Evolutionary conservation across 345 rosid species (phyloP), one percentile per base, ranked within the genome.

Genomic region (Citrus glauca): DNA sequence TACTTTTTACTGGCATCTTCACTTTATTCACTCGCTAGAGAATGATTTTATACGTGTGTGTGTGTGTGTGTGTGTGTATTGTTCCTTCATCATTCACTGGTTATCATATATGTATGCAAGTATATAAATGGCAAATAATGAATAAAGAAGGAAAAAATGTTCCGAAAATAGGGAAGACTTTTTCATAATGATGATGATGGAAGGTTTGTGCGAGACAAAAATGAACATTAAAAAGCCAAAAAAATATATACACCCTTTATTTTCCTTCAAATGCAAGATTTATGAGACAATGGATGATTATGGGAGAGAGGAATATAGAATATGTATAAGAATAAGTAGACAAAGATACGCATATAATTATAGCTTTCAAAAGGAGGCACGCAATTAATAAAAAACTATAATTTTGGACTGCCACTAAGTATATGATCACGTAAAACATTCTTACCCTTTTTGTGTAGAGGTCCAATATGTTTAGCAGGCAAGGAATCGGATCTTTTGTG

Each of bases 251-350:
- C 0, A 13, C 5, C 17, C 17, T 45, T 64, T 1, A 1, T 63
- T 38, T 57, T 38, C 8, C 77, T 73, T 73, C 76, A 35, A 59
- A 24, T 38, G 5, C 68, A 73, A 19, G 68, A 61, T 27, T 4
- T 25, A 38, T 0, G 57, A 61, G 56, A 42, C 60, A 71, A 20
- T 53, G 62, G 19, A 50, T 28, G 62, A 50, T 71, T 38, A 27
- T 25, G 14, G 16, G 50, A 8, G 25, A 37, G 16, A 59, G 55
- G 35, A 73, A 71, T 14, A 38, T 16, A 22, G 35, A 73, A 73
- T 73, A 40, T 73, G 77, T 73, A 28, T 61, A 24, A 73, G 56
- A 73, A 61, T 73, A 38, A 38, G 30, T 38, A 60, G 56, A 60
- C 67, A 73, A 9, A 38, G 40, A 11, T n/a, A 59, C 16, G 27